phyloP scores from a whole-genome alignment of 495 filamentous ascomycete genomes.

The Xylaria bambusicola region DNA sequence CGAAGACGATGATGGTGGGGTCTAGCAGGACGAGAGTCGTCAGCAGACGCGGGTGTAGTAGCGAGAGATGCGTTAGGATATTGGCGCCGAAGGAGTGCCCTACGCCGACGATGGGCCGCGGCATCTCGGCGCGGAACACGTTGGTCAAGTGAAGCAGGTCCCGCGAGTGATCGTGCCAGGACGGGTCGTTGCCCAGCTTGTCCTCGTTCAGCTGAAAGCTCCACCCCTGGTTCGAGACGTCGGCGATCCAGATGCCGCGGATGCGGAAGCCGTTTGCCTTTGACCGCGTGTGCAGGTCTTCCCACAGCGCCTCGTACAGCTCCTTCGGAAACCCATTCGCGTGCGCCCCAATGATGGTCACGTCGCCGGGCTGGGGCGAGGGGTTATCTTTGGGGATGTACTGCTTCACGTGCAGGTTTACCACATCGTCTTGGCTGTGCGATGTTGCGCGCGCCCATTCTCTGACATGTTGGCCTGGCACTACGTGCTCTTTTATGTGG shows the following conservation, averaged over 20 bases:
- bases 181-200: slow-evolving; percentile 76
- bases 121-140: slow-evolving; percentile 77
- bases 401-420: slow-evolving; percentile 77
- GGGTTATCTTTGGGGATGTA: slow-evolving; percentile 73
- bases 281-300: slow-evolving; percentile 62
- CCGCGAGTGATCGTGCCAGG: slow-evolving; percentile 83
- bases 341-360: slow-evolving; percentile 82
- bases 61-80: slow-evolving; percentile 61
- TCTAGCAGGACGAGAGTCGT: slow-evolving; percentile 77
- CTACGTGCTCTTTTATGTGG: slow-evolving; percentile 57
- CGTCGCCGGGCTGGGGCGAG: slow-evolving; percentile 64
- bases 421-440: slow-evolving; percentile 60
- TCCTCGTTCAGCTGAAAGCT: slow-evolving; percentile 75
- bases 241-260: slow-evolving; percentile 82
- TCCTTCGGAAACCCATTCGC: slow-evolving; percentile 95
- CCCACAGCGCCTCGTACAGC: slow-evolving; percentile 87
- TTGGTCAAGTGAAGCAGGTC: slow-evolving; percentile 90
- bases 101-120: slow-evolving; percentile 82
- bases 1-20: slow-evolving; percentile 67
- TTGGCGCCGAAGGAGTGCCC: slow-evolving; percentile 89
- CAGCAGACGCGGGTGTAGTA: slow-evolving; percentile 83
- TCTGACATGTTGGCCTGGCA: slow-evolving; percentile 69
- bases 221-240: slow-evolving; percentile 75
- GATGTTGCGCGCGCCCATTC: slow-evolving; percentile 70
- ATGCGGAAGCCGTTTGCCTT: slow-evolving; percentile 63